Evolutionary conservation across 148 eudicot genomes (phyloP).

Genomic region (Nepenthes mirabilis): DNA sequence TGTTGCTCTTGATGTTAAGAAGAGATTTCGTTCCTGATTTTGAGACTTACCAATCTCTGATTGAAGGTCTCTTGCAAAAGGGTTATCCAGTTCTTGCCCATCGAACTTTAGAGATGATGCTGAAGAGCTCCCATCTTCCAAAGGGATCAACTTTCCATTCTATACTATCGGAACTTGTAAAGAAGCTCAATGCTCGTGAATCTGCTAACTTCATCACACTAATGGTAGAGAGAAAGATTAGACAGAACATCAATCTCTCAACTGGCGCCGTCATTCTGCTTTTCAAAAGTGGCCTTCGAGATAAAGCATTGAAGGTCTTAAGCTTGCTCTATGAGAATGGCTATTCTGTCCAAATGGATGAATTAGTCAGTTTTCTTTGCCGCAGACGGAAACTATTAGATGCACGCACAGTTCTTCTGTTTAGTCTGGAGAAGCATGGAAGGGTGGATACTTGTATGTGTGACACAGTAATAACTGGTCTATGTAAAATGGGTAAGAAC

Average conservation of each 20-base stretch:
- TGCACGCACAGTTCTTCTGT: slow-evolving; percentile 17
- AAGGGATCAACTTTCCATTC: slow-evolving; percentile 21
- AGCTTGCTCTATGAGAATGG: slow-evolving; percentile 23
- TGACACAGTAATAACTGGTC: slow-evolving; percentile 14
- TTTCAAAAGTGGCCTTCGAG: slow-evolving; percentile 15
- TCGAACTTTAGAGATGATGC: slow-evolving; percentile 24
- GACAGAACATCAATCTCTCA: slow-evolving; percentile 25
- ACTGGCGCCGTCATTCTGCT: slow-evolving; percentile 17
- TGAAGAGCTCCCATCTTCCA: slow-evolving; percentile 29
- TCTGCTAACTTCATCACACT: slow-evolving; percentile 20
- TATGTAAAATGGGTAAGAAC: slow-evolving; percentile 17
- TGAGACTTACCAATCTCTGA: slow-evolving; percentile 19
- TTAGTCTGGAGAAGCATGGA: slow-evolving; percentile 18
- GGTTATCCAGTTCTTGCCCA: slow-evolving; percentile 19
- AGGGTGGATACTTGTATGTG: slow-evolving; percentile 9
- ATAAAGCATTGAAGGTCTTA: slow-evolving; percentile 19
- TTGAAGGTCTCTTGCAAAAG: slow-evolving; percentile 22
- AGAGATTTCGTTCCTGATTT: slow-evolving; percentile 24
- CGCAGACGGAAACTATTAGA: slow-evolving; percentile 14
- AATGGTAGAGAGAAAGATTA: slow-evolving; percentile 28
- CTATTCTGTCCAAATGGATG: slow-evolving; percentile 17
- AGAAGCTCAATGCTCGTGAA: slow-evolving; percentile 14
- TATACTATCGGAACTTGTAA: slow-evolving; percentile 20
- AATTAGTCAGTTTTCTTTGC: slow-evolving; percentile 21
- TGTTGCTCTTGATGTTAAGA: slow-evolving; percentile 31